A percentile compares a stretch with the other conserved stretches of the same genome.
Conservation (phyloP, 139 green algal genomes). For the Penium margaritaceum region DNA sequence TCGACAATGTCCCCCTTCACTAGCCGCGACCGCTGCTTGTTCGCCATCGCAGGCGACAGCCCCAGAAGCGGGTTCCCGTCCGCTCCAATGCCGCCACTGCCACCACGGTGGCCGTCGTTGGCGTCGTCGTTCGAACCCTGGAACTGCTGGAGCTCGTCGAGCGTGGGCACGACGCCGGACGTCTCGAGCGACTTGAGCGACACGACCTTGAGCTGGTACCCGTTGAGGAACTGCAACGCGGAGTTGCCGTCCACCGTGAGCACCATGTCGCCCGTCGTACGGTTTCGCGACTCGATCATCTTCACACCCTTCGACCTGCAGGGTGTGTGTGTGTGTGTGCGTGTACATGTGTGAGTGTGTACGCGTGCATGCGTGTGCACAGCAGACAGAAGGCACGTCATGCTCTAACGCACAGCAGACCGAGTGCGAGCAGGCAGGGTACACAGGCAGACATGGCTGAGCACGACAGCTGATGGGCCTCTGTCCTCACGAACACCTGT, state of each 20-base stretch:
- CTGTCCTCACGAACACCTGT: too few relatives aligned
- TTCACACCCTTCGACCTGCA: too few relatives aligned
- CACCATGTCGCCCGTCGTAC: conserved; percentile 37
- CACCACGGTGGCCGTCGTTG: neutral
- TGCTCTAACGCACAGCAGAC: too few relatives aligned
- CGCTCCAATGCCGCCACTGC: neutral
- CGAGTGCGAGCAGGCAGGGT: too few relatives aligned
- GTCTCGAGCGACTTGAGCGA: conserved; percentile 58
- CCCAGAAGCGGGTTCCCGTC: neutral
- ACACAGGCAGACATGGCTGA: too few relatives aligned
- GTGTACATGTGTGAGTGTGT: too few relatives aligned
- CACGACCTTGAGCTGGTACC: conserved; percentile 71
- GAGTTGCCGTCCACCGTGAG: conserved; percentile 37
- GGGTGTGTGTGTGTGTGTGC: too few relatives aligned
- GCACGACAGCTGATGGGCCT: too few relatives aligned
- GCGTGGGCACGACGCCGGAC: conserved; percentile 52
- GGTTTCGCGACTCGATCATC: conserved; percentile 43
- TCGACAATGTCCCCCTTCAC: conserved; percentile 57
- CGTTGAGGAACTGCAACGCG: conserved; percentile 71
- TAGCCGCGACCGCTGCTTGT: neutral
- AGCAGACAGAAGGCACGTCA: too few relatives aligned
- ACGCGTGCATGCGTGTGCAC: too few relatives aligned
- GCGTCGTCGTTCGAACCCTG: conserved; percentile 52
- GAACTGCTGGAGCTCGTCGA: conserved; percentile 85
- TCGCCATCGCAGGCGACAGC: neutral